phyloP scores from a whole-genome alignment of 768 basidiomycete species.

The Rhodosporidiobolus sp. region DNA sequence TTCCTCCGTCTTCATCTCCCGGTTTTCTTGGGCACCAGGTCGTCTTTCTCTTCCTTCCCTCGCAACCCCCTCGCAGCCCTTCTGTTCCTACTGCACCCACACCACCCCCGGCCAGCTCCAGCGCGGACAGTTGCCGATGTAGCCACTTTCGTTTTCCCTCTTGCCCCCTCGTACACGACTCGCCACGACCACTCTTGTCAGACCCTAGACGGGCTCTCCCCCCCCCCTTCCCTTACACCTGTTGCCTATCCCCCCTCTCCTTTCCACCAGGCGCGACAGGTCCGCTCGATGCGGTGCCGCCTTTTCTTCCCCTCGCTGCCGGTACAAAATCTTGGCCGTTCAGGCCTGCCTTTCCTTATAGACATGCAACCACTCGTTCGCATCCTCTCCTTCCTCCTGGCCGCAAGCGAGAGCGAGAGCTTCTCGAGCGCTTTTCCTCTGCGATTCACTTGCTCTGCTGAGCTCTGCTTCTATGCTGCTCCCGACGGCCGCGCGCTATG shows the following conservation, averaged over 20 bases:
- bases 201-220: not conserved
- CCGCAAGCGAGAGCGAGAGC: not conserved
- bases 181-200: not conserved
- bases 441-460: too few species aligned
- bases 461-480: too few species aligned
- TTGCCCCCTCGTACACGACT: too few species aligned
- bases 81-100: not conserved
- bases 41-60: not conserved
- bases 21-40: not conserved
- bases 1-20: not conserved
- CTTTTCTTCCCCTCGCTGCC: too few species aligned
- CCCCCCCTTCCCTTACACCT: not conserved
- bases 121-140: not conserved
- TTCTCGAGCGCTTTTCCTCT: too few species aligned
- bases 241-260: constrained; percentile 40
- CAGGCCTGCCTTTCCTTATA: not conserved
- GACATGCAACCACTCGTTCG: not conserved
- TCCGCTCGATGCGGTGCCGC: too few species aligned
- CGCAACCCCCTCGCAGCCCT: too few species aligned
- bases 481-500: too few species aligned
- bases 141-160: not conserved
- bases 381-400: not conserved
- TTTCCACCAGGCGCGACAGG: too few species aligned
- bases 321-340: not conserved
- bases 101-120: constrained; percentile 2